A percentile compares a stretch with the other conserved stretches of the same genome.
Conservation (phyloP, 2,329 filamentous ascomycete genomes). For the Aspergillus thermomutatus region DNA sequence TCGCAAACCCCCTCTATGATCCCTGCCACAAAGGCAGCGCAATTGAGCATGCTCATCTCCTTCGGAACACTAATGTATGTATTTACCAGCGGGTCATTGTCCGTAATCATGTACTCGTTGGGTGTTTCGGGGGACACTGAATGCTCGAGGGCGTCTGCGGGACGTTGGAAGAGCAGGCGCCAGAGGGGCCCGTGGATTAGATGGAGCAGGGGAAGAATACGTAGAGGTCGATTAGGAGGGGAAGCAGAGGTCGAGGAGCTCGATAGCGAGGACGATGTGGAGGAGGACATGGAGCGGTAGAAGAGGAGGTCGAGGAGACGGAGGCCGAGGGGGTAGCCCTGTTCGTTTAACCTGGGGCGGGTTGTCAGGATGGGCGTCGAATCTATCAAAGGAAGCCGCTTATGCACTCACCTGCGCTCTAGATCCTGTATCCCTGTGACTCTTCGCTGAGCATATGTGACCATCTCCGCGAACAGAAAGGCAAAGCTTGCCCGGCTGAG, state of each 20-base stretch:
- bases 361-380: not conserved
- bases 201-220: conserved; percentile 86
- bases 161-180: conserved; percentile 85
- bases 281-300: conserved; percentile 76
- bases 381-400: not conserved
- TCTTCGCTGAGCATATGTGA: conserved; percentile 84
- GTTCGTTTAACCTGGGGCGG: conserved; percentile 68
- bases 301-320: conserved; percentile 94
- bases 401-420: conserved; percentile 70
- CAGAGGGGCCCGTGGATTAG: conserved; percentile 92
- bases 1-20: conserved; percentile 96
- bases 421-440: conserved; percentile 92
- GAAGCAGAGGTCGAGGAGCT: conserved; percentile 71
- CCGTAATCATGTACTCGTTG: conserved; percentile 98
- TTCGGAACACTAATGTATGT: conserved; percentile 88
- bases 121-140: conserved; percentile 75
- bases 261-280: conserved; percentile 78
- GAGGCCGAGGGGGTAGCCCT: conserved; percentile 90
- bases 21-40: conserved; percentile 90
- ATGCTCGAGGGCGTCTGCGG: conserved; percentile 90
- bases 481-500: conserved; percentile 92
- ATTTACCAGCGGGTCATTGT: conserved; percentile 96
- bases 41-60: conserved; percentile 96
- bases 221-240: conserved; percentile 72
- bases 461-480: conserved; percentile 95